Percentiles rank a stretch among this genome's conserved stretches.
phyloP scores from a whole-genome alignment of 768 basidiomycete genomes.

The Amanita rimosa region DNA sequence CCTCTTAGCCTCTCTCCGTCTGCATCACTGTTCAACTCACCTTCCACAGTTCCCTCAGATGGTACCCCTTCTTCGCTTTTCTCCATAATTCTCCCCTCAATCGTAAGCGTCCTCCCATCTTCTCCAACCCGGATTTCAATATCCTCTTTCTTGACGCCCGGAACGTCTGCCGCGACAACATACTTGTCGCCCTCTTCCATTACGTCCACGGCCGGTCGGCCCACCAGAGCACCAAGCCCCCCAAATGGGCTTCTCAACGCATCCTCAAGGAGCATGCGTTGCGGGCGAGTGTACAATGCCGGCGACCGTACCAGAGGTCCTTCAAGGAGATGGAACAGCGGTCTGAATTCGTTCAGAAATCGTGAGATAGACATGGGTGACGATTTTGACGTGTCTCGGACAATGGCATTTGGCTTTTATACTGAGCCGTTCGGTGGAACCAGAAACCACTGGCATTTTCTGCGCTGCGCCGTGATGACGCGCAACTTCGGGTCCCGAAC shows the following conservation, averaged over 20 bases:
- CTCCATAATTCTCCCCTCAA: slow-evolving; percentile 48
- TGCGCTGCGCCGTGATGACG: not conserved
- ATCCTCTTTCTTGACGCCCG: slow-evolving; percentile 71
- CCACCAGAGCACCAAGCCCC: not conserved
- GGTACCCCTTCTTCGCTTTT: slow-evolving; percentile 10
- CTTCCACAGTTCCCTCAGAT: slow-evolving; percentile 12
- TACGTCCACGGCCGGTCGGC: slow-evolving; percentile 55
- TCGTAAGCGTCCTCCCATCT: slow-evolving; percentile 57
- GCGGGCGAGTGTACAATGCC: slow-evolving; percentile 6
- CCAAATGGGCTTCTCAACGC: slow-evolving; percentile 24
- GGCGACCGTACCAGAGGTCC: slow-evolving; percentile 43
- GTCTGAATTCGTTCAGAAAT: slow-evolving; percentile 58
- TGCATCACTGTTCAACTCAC: slow-evolving; percentile 13
- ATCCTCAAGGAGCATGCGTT: slow-evolving; percentile 28
- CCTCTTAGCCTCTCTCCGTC: not conserved
- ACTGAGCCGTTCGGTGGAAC: not conserved
- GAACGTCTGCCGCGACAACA: slow-evolving; percentile 66
- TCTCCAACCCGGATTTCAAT: slow-evolving; percentile 62
- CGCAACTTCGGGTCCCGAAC: too few relatives aligned
- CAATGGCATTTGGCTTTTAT: not conserved
- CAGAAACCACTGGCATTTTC: not conserved
- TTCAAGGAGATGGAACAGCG: slow-evolving; percentile 67
- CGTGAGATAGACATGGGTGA: slow-evolving; percentile 55
- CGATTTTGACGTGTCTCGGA: not conserved
- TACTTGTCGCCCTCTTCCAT: slow-evolving; percentile 55